Evolutionary conservation across 345 rosid genomes (phyloP).

Genomic region (Acer saccharum): DNA sequence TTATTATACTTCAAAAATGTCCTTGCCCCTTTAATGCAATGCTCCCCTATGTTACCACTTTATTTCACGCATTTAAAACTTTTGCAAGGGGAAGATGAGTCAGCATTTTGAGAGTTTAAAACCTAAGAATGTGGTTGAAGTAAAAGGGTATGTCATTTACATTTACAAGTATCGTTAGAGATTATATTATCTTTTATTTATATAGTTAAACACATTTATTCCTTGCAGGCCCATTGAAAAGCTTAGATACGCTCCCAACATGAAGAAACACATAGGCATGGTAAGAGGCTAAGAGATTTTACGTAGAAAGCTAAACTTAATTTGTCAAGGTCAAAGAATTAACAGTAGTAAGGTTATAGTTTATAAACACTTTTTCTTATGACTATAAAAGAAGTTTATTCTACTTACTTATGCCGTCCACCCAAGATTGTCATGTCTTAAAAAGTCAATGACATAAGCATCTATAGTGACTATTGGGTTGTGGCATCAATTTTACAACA

Average conservation of each 20-base stretch:
- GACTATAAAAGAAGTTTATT: too few relatives aligned
- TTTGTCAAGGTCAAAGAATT: background rate
- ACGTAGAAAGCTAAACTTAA: slow-evolving; percentile 16
- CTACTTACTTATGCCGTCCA: background rate
- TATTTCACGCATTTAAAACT: background rate
- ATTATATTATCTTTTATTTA: background rate
- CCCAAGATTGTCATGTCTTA: background rate
- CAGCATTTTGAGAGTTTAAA: slow-evolving; percentile 94
- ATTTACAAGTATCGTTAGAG: background rate
- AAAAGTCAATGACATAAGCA: background rate
- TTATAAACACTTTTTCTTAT: background rate
- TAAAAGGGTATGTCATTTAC: slow-evolving; percentile 70
- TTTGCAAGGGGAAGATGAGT: slow-evolving; percentile 93
- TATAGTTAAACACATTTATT: slow-evolving; percentile 21
- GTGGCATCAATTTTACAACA: background rate
- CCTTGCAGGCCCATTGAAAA: slow-evolving; percentile 87
- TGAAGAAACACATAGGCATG: slow-evolving; percentile 99
- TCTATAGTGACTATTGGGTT: background rate
- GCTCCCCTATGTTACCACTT: slow-evolving; percentile 2
- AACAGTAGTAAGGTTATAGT: background rate
- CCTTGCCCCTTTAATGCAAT: background rate
- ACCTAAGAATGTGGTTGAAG: slow-evolving; percentile 87
- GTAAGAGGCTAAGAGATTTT: slow-evolving; percentile 66
- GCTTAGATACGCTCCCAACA: slow-evolving; percentile 85
- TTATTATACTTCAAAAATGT: slow-evolving; percentile 12